A percentile compares a stretch with the other conserved stretches of the same genome.
These are phyloP conservation scores for Acer saccharum DNA, from an alignment of 345 rosid genomes.

Conservation along the genomic window DNA sequence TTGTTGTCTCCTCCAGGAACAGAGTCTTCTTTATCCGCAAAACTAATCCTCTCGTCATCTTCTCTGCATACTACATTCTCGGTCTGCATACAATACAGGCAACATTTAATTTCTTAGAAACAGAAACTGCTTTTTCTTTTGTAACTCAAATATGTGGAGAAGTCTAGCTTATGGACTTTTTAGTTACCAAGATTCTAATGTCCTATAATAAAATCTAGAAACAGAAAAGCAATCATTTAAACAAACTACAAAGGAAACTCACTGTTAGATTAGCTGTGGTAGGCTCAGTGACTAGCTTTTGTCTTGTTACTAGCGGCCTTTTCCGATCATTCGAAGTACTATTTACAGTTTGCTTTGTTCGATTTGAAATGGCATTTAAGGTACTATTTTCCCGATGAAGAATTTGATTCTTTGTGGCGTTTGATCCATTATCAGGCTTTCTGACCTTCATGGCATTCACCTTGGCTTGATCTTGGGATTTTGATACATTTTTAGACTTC, in stretches of 20 bases:
- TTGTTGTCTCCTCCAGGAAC: conserved; percentile 12
- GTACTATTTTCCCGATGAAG: conserved; percentile 16
- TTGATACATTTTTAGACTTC: conserved; percentile 42
- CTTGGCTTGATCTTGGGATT: conserved; percentile 42
- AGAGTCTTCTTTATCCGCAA: conserved; percentile 23
- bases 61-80: conserved; percentile 36
- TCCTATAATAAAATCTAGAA: not conserved
- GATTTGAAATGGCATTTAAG: conserved; percentile 30
- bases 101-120: not conserved
- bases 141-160: not conserved
- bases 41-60: conserved; percentile 33
- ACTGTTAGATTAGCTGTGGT: conserved; percentile 24
- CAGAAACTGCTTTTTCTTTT: not conserved
- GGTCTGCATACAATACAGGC: conserved; percentile 41
- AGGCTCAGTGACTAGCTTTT: conserved; percentile 27
- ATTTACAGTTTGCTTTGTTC: conserved; percentile 15
- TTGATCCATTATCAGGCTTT: conserved; percentile 39
- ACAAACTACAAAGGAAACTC: conserved; percentile 22
- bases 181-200: not conserved
- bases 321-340: conserved; percentile 26
- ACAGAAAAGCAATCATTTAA: not conserved
- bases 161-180: not conserved
- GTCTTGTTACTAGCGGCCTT: conserved; percentile 26
- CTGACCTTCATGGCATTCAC: conserved; percentile 27
- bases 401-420: conserved; percentile 25